Evolutionary conservation across 2,329 filamentous ascomycete genomes (phyloP).

Genomic region (Thielaviopsis ethacetica): DNA sequence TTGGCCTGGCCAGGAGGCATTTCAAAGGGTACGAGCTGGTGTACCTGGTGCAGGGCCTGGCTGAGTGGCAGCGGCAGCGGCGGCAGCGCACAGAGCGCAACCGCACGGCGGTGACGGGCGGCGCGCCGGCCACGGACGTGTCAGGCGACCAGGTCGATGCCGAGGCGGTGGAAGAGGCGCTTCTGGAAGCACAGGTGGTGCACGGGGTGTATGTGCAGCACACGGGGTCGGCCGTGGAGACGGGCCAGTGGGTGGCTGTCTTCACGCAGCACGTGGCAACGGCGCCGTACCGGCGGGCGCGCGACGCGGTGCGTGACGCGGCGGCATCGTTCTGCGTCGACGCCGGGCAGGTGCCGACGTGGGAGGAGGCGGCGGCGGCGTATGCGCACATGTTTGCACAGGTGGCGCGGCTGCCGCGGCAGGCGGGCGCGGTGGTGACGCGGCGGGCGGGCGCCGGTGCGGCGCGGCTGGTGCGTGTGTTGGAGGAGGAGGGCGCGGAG

Average conservation of each 20-base stretch:
- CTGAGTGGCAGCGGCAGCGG: constrained; percentile 48
- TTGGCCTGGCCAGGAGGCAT: constrained; percentile 27
- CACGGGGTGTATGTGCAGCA: constrained; percentile 56
- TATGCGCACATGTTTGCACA: constrained; percentile 64
- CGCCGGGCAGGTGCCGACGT: constrained; percentile 55
- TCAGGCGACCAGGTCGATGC: constrained; percentile 35
- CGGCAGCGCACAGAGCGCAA: constrained; percentile 54
- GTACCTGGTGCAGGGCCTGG: constrained; percentile 57
- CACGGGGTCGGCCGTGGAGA: constrained; percentile 41
- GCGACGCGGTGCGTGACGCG: constrained; percentile 29
- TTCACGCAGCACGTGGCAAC: constrained; percentile 70
- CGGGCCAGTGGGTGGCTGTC: constrained; percentile 53
- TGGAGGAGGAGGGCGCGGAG: constrained; percentile 41
- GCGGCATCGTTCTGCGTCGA: constrained; percentile 64
- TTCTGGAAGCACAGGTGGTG: constrained; percentile 52
- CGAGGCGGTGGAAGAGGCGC: constrained; percentile 51
- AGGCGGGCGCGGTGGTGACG: constrained; percentile 54
- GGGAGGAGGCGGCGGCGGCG: constrained; percentile 47
- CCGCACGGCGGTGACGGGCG: constrained; percentile 41
- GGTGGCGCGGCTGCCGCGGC: constrained; percentile 52
- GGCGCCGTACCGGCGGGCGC: constrained; percentile 49
- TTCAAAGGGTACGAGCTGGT: constrained; percentile 41
- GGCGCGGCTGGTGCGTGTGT: constrained; percentile 37
- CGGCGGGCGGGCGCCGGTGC: constrained; percentile 44
- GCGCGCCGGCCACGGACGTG: constrained; percentile 20